phyloP scores from a whole-genome alignment of 371 early-diverging fungal genomes.

The Conidiobolus incongruus region DNA sequence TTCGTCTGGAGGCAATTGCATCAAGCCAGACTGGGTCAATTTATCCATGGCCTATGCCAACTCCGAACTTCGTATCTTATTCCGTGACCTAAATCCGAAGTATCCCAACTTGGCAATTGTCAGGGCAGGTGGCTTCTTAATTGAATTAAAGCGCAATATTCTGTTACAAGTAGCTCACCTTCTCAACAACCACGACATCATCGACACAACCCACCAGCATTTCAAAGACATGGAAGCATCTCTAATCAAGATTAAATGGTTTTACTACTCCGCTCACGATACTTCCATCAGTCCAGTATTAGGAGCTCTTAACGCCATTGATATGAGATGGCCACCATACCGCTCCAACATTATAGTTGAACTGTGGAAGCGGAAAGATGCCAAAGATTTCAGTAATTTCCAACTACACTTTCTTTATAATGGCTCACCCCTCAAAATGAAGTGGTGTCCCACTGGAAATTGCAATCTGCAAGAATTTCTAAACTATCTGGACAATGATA shows the following conservation, averaged over 20 bases:
- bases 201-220: not conserved
- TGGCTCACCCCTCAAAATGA: conserved; percentile 11
- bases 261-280: conserved; percentile 27
- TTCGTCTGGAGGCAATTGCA: conserved; percentile 8
- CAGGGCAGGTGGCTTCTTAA: conserved; percentile 18
- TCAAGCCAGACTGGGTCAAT: conserved; percentile 10
- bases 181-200: not conserved
- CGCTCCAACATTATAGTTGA: conserved; percentile 27
- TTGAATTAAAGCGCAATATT: conserved; percentile 19
- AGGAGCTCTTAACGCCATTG: conserved; percentile 13
- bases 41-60: conserved; percentile 12
- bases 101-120: conserved; percentile 13
- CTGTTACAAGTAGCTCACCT: conserved; percentile 9
- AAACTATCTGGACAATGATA: conserved; percentile 1
- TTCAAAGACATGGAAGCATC: not conserved
- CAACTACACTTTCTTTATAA: conserved; percentile 28
- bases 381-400: conserved; percentile 6
- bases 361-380: conserved; percentile 13
- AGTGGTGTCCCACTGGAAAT: conserved; percentile 18
- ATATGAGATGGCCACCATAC: conserved; percentile 32
- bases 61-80: conserved; percentile 12
- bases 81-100: conserved; percentile 13
- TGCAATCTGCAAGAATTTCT: not conserved
- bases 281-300: conserved; percentile 19
- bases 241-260: conserved; percentile 15